Conservation (phyloP, 208 protist genomes). For the Borovskyia barvae region DNA sequence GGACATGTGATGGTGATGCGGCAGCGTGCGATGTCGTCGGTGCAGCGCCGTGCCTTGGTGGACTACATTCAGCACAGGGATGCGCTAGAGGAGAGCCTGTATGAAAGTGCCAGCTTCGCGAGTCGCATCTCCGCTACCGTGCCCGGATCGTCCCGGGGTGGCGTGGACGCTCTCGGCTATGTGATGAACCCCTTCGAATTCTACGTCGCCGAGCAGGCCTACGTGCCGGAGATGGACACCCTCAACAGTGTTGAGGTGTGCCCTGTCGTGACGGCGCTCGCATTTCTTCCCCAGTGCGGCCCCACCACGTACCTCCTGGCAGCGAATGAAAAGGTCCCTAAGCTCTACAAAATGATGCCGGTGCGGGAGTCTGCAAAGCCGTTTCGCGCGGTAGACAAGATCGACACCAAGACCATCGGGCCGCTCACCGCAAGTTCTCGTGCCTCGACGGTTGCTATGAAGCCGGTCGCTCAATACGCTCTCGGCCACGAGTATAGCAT, state of each 20-base stretch:
- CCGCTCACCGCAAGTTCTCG: slow-evolving; percentile 41
- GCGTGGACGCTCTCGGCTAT: slow-evolving; percentile 10
- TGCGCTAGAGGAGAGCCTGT: slow-evolving; percentile 11
- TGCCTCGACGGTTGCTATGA: slow-evolving; percentile 57
- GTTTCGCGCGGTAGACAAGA: slow-evolving; percentile 68
- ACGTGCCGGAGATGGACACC: slow-evolving; percentile 82
- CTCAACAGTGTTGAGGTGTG: slow-evolving; percentile 84
- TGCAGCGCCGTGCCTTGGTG: slow-evolving; percentile 22
- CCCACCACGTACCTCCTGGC: slow-evolving; percentile 70
- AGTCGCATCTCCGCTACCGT: background rate
- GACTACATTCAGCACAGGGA: slow-evolving; percentile 16
- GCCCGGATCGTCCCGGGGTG: background rate
- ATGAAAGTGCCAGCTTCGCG: background rate
- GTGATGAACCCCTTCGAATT: slow-evolving; percentile 59
- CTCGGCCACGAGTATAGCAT: slow-evolving; percentile 88
- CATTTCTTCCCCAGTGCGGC: slow-evolving; percentile 67
- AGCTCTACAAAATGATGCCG: slow-evolving; percentile 79
- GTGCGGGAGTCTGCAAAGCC: slow-evolving; percentile 57
- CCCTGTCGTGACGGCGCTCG: slow-evolving; percentile 65
- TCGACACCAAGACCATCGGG: slow-evolving; percentile 48
- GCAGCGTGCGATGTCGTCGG: slow-evolving; percentile 27
- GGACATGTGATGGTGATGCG: slow-evolving; percentile 76
- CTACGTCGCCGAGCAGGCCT: slow-evolving; percentile 63
- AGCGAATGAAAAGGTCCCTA: slow-evolving; percentile 85
- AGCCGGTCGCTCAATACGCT: slow-evolving; percentile 69